A percentile compares a stretch with the other conserved stretches of the same genome.
Evolutionary conservation across 2,329 filamentous ascomycete species (phyloP).

Genomic region (Pestalotiopsis sp.): DNA sequence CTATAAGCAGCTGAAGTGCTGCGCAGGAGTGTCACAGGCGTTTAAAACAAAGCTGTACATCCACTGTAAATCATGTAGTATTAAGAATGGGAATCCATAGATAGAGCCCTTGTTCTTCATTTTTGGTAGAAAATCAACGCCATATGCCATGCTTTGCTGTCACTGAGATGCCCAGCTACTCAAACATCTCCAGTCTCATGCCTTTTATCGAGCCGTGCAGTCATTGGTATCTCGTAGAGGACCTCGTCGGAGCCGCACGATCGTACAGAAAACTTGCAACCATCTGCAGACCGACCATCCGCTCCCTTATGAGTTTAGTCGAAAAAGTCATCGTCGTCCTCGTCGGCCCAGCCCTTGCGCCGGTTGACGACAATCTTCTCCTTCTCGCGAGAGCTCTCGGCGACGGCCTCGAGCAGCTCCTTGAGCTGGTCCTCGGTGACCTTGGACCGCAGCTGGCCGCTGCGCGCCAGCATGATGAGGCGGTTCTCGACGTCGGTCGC

Average conservation of each 20-base stretch:
- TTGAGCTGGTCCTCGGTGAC: slow-evolving; percentile 94
- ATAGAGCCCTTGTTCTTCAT: slow-evolving; percentile 3
- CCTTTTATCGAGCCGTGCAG: neutral
- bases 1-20: neutral
- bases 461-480: slow-evolving; percentile 86
- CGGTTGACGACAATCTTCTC: slow-evolving; percentile 86
- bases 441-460: slow-evolving; percentile 83
- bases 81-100: slow-evolving; percentile 3
- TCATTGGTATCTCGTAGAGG: neutral
- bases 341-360: slow-evolving; percentile 83
- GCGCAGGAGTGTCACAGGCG: neutral
- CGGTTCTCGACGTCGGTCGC: slow-evolving; percentile 90
- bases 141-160: slow-evolving; percentile 14
- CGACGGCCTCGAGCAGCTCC: slow-evolving; percentile 82
- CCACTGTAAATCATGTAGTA: slow-evolving; percentile 14
- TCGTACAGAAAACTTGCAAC: too few species aligned
- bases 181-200: slow-evolving; percentile 17
- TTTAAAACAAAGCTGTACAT: neutral
- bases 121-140: slow-evolving; percentile 21
- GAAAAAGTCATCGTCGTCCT: slow-evolving; percentile 76
- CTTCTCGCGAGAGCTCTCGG: slow-evolving; percentile 71
- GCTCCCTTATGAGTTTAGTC: too few species aligned
- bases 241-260: neutral
- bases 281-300: slow-evolving; percentile 28
- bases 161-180: neutral